Evolutionary conservation across 2,329 filamentous ascomycete species (phyloP).

Genomic region (Pseudogymnoascus sp.): DNA sequence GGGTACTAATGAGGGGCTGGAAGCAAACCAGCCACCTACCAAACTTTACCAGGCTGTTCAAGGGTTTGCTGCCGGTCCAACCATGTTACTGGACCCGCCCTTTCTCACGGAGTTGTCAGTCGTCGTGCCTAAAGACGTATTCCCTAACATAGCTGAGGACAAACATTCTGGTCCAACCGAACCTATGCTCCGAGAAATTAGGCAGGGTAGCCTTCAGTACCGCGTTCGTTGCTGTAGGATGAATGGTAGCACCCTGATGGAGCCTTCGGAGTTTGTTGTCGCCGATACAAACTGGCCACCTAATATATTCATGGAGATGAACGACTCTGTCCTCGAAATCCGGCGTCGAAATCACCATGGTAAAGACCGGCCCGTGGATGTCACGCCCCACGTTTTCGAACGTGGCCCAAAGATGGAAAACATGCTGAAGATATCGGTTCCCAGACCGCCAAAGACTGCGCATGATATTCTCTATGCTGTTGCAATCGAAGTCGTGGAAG

Average conservation of each 20-base stretch:
- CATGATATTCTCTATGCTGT: constrained; percentile 46
- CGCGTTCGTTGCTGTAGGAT: constrained; percentile 59
- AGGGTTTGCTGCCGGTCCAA: constrained; percentile 43
- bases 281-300: constrained; percentile 65
- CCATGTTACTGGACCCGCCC: constrained; percentile 21
- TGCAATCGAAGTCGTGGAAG: constrained; percentile 63
- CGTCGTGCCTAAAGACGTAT: constrained; percentile 18
- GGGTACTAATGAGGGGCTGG: constrained; percentile 16
- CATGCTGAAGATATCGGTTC: constrained; percentile 45
- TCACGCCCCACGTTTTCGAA: constrained; percentile 46
- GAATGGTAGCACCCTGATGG: constrained; percentile 25
- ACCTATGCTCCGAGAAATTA: constrained; percentile 29
- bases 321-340: constrained; percentile 48
- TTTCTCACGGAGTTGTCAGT: constrained; percentile 32
- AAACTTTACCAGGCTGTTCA: constrained; percentile 50
- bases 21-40: constrained; percentile 20
- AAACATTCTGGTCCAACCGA: constrained; percentile 14
- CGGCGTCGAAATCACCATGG: constrained; percentile 66
- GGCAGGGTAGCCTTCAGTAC: constrained; percentile 51
- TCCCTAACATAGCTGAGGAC: constrained; percentile 23
- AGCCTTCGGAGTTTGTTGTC: constrained; percentile 49
- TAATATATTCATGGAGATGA: constrained; percentile 62
- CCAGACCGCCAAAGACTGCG: constrained; percentile 27
- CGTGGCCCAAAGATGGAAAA: constrained; percentile 39
- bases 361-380: constrained; percentile 68